Evolutionary conservation across 257 asterid species (phyloP).

Genomic region (Osmanthus fragrans): DNA sequence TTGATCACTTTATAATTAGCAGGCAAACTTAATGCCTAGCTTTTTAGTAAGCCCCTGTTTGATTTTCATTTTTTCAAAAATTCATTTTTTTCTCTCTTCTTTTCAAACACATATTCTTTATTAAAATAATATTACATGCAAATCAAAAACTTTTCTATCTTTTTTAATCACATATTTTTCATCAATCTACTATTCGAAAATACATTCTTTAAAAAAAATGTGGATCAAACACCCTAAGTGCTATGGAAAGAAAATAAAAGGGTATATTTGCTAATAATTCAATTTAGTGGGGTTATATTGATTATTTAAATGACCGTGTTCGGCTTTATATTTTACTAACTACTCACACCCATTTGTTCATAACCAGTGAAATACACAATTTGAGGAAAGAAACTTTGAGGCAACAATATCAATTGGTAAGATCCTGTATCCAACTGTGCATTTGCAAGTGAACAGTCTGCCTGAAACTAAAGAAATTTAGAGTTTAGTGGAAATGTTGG

Average conservation of each 20-base stretch:
- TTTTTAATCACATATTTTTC: too few species aligned
- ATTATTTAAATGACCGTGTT: neutral
- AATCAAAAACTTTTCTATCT: too few species aligned
- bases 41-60: too few species aligned
- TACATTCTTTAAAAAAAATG: too few species aligned
- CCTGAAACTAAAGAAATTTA: neutral
- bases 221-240: too few species aligned
- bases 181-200: too few species aligned
- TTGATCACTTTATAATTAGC: neutral
- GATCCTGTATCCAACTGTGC: constrained; percentile 24
- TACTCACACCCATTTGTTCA: constrained; percentile 7
- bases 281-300: constrained; percentile 7
- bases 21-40: neutral
- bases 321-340: constrained; percentile 11
- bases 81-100: too few species aligned
- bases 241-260: too few species aligned
- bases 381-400: constrained; percentile 67
- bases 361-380: constrained; percentile 82
- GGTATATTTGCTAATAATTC: neutral
- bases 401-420: constrained; percentile 88
- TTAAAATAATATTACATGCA: too few species aligned
- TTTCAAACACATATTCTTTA: too few species aligned
- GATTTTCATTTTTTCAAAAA: too few species aligned
- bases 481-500: neutral
- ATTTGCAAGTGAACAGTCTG: neutral